Evolutionary conservation across 352 stramenopile genomes (phyloP), one percentile per base, ranked within the genome.

Genomic region (Thalassiosira hispida): DNA sequence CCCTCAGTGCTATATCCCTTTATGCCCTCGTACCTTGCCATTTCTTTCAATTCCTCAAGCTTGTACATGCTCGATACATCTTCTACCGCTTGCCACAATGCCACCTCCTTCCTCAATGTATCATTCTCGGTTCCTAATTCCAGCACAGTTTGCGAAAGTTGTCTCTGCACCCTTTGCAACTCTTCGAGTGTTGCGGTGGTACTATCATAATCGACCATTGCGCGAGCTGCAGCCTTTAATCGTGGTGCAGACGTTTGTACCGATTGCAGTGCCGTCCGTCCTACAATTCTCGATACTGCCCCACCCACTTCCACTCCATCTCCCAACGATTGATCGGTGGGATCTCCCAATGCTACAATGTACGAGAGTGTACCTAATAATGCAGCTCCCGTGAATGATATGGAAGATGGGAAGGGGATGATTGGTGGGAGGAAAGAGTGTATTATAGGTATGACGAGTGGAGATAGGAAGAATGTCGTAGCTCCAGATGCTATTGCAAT

Each of bases 11-110:
- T 76, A 55, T 78, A 79, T 25, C 68, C 76, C 20, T 53, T 79
- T 9, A 84, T 6, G 27, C 68, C 62, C 22, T 47, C 22, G 47
- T 63, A 46, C 16, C 76, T 57, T 65, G 76, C 76, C 33, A 79
- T 63, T 35, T 84, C 76, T 47, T 79, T 84, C 56, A 84, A 75
- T 29, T 84, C 76, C 33, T 84, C 76, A 46, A 84, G 56, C 42
- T 73, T 74, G 63, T 79, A 84, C 51, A 53, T 51, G 23, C 62
- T 33, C 3, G 47, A 47, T 7, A 73, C 40, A 67, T 78, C 49
- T 35, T 84, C 76, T 11, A 79, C 76, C 12, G 61, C 76, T 51
- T 72, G 53, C 55, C 63, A 79, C 11, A 84, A 52, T 20, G 76
- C 68, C 31, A 83, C n/a, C 31, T 83, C 75, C 23, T 53, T 55